Evolutionary conservation across 805 yeast genomes (phyloP).

Genomic region (Yamadazyma olivae): DNA sequence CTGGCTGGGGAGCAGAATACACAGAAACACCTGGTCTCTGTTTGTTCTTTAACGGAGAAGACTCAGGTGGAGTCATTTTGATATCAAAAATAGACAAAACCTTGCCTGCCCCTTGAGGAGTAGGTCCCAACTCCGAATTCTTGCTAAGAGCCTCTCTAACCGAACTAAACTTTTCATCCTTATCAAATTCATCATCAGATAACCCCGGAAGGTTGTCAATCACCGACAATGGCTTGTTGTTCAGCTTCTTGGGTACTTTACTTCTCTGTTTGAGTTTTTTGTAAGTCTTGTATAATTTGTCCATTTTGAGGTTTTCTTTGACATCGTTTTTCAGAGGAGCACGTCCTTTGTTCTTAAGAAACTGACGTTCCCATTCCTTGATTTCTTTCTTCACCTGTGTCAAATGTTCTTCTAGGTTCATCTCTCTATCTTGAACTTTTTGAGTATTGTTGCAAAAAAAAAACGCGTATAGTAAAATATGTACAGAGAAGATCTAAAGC

Average conservation of each 20-base stretch:
- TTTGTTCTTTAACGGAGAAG: conserved; percentile 33
- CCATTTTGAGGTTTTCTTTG: conserved; percentile 24
- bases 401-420: conserved; percentile 1
- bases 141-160: background rate
- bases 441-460: background rate
- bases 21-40: background rate
- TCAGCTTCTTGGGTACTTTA: background rate
- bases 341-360: conserved; percentile 23
- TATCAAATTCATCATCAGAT: conserved; percentile 5
- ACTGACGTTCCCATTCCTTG: conserved; percentile 39
- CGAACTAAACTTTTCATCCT: background rate
- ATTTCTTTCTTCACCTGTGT: conserved; percentile 24
- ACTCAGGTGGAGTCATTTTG: conserved; percentile 40
- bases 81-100: conserved; percentile 72
- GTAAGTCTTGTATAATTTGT: conserved; percentile 32
- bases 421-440: no score
- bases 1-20: background rate
- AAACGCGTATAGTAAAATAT: no score
- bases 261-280: conserved; percentile 14
- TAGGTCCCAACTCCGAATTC: conserved; percentile 65
- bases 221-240: background rate
- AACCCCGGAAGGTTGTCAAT: conserved; percentile 5
- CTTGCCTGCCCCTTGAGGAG: conserved; percentile 81
- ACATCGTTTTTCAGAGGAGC: conserved; percentile 34
- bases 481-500: no score